A percentile compares a stretch with the other conserved stretches of the same genome.
phyloP scores from a whole-genome alignment of 2,329 filamentous ascomycete genomes.

The Ophiocordyceps robertsii region DNA sequence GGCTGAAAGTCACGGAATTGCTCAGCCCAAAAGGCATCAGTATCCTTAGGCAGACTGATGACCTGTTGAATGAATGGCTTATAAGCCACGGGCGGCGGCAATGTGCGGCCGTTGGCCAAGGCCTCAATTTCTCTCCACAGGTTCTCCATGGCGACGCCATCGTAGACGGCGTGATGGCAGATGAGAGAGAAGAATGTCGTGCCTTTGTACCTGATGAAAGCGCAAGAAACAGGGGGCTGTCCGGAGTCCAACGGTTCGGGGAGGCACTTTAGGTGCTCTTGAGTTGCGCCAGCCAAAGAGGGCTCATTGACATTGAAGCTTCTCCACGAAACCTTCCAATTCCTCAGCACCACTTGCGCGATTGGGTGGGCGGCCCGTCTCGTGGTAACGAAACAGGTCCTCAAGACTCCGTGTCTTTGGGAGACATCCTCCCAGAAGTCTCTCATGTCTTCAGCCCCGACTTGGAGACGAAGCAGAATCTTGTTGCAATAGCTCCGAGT shows the following conservation, averaged over 20 bases:
- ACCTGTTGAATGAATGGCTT: slow-evolving; percentile 50
- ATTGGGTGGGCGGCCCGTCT: slow-evolving; percentile 47
- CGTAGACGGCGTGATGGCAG: slow-evolving; percentile 75
- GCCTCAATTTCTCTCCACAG: slow-evolving; percentile 60
- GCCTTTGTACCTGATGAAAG: slow-evolving; percentile 19
- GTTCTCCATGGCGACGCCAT: slow-evolving; percentile 61
- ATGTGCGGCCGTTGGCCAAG: slow-evolving; percentile 28
- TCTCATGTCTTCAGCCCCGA: slow-evolving; percentile 35
- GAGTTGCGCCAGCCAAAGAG: slow-evolving; percentile 22
- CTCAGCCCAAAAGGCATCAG: slow-evolving; percentile 52
- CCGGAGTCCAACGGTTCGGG: slow-evolving; percentile 28
- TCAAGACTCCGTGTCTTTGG: slow-evolving; percentile 58
- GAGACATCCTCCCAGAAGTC: slow-evolving; percentile 50
- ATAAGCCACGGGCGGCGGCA: slow-evolving; percentile 42
- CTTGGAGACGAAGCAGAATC: slow-evolving; percentile 47
- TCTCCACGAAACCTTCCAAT: slow-evolving; percentile 28
- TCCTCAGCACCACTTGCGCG: slow-evolving; percentile 54
- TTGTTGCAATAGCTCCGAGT: slow-evolving; percentile 57
- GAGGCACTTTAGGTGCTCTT: slow-evolving; percentile 25
- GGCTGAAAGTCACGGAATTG: slow-evolving; percentile 38
- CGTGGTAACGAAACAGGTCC: slow-evolving; percentile 62
- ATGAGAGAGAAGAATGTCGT: slow-evolving; percentile 30
- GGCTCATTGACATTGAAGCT: slow-evolving; percentile 14
- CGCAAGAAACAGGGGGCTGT: slow-evolving; percentile 31
- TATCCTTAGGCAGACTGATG: slow-evolving; percentile 28